phyloP scores from a whole-genome alignment of 2,329 filamentous ascomycete species.

The Trichoderma sp. region DNA sequence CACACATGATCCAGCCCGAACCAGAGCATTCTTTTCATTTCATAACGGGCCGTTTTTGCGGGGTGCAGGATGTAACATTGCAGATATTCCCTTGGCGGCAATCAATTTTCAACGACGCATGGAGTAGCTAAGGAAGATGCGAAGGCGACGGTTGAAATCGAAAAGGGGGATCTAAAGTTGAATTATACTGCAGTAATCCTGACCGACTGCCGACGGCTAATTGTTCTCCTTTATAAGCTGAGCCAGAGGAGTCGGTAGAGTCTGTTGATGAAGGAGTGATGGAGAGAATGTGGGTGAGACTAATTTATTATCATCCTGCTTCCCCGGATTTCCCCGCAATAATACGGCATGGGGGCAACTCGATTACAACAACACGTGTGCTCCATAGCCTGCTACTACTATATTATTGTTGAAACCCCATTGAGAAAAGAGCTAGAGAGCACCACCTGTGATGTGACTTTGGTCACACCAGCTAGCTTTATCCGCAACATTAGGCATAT shows the following conservation, averaged over 20 bases:
- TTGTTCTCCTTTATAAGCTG: neutral
- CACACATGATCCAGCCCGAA: neutral
- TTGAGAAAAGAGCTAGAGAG: neutral
- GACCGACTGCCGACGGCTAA: conserved; percentile 4
- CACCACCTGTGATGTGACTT: neutral
- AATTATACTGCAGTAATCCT: neutral
- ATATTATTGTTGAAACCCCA: neutral
- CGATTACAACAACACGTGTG: too few relatives aligned
- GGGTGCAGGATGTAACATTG: neutral
- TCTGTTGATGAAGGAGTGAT: neutral
- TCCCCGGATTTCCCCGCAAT: conserved; percentile 14
- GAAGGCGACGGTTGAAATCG: neutral
- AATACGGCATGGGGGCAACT: neutral
- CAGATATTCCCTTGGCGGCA: neutral
- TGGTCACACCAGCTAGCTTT: neutral
- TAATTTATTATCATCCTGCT: neutral
- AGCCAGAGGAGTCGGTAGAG: neutral
- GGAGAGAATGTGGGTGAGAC: neutral
- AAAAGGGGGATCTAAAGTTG: neutral
- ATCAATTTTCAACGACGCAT: neutral
- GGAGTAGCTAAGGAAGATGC: neutral
- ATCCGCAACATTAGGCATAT: conserved; percentile 14
- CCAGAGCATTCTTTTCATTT: neutral
- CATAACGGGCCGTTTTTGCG: neutral
- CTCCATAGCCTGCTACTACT: too few relatives aligned